phyloP scores from a whole-genome alignment of 306 rosid genomes.

The Ormosia emarginata region DNA sequence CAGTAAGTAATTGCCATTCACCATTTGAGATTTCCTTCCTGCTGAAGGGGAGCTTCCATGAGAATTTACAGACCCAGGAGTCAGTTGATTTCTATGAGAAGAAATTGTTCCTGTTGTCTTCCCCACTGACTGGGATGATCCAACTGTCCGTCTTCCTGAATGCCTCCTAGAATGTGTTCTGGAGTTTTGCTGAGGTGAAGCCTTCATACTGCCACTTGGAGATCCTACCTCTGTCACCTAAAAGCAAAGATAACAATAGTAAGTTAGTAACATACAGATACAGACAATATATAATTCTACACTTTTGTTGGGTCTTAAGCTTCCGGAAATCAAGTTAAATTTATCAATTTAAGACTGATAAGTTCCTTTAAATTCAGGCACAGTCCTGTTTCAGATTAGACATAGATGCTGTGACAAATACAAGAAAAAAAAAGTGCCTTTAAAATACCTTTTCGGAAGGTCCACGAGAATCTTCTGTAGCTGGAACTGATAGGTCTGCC shows the following conservation, averaged over 20 bases:
- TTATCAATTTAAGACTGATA: not conserved
- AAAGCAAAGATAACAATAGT: not conserved
- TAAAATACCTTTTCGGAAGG: slow-evolving; percentile 60
- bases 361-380: slow-evolving; percentile 1
- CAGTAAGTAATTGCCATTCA: slow-evolving; percentile 81
- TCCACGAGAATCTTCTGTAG: slow-evolving; percentile 47
- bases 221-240: slow-evolving; percentile 59
- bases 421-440: not conserved
- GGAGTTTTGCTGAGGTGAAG: slow-evolving; percentile 39
- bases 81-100: slow-evolving; percentile 47
- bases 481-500: slow-evolving; percentile 56
- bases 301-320: not conserved
- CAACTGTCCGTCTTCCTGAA: slow-evolving; percentile 42
- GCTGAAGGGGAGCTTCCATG: slow-evolving; percentile 48
- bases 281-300: not conserved
- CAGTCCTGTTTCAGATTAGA: not conserved
- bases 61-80: slow-evolving; percentile 33
- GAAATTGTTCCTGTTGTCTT: slow-evolving; percentile 28
- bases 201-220: slow-evolving; percentile 27
- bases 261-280: not conserved
- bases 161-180: slow-evolving; percentile 39
- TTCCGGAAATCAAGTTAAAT: slow-evolving; percentile 6
- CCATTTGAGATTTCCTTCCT: slow-evolving; percentile 68
- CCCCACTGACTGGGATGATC: slow-evolving; percentile 48
- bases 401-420: not conserved